Evolutionary conservation across 169 alveolate genomes (phyloP).

Genomic region (Condylostoma magnum): DNA sequence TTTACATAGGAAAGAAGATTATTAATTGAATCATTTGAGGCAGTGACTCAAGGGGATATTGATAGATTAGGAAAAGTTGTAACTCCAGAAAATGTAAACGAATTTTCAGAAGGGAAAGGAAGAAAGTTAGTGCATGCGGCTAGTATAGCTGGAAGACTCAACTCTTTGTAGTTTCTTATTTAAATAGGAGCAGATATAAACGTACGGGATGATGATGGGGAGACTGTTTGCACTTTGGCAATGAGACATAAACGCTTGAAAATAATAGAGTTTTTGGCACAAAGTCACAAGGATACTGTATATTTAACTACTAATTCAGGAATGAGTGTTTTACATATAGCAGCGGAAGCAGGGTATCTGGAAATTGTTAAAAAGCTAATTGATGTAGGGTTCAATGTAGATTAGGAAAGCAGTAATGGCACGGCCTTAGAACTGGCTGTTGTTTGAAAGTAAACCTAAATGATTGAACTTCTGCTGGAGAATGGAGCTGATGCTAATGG

Average conservation of each 20-base stretch:
- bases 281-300: background rate
- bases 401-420: slow-evolving; percentile 10
- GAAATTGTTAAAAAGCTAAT: background rate
- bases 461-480: background rate
- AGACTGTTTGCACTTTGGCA: slow-evolving; percentile 7
- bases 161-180: background rate
- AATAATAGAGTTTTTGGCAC: background rate
- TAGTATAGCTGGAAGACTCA: background rate
- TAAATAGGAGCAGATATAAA: background rate
- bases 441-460: slow-evolving; percentile 16
- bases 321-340: background rate
- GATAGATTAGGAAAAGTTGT: too few relatives aligned
- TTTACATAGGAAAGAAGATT: too few relatives aligned
- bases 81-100: slow-evolving; percentile 5
- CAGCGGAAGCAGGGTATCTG: slow-evolving; percentile 8
- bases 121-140: slow-evolving; percentile 19
- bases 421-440: slow-evolving; percentile 26
- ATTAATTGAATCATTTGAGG: too few relatives aligned
- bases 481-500: slow-evolving; percentile 27
- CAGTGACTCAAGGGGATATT: too few relatives aligned
- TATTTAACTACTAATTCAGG: background rate
- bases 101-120: slow-evolving; percentile 20
- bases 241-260: background rate
- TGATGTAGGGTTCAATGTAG: background rate
- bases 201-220: background rate